phyloP scores from a whole-genome alignment of 1,139 yeast species.

The Nakaseomyces bracarensis region DNA sequence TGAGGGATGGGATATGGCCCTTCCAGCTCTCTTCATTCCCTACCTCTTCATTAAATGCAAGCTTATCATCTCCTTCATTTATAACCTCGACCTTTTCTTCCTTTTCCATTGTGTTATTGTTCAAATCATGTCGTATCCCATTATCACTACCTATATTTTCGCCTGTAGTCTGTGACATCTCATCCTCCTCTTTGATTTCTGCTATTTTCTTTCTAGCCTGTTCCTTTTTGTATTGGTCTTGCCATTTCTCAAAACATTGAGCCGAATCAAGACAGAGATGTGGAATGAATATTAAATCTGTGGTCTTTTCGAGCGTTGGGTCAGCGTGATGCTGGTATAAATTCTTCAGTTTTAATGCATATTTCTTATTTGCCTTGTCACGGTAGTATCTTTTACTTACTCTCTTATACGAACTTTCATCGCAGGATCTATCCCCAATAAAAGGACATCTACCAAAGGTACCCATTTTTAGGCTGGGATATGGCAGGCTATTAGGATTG shows the following conservation, averaged over 20 bases:
- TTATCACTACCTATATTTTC: not conserved
- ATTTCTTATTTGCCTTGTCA: constrained; percentile 27
- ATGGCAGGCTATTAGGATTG: constrained; percentile 32
- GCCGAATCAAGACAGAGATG: constrained; percentile 21
- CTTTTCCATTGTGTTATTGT: not conserved
- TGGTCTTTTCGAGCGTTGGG: constrained; percentile 14
- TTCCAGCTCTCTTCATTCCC: not conserved
- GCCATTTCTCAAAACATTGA: constrained; percentile 17
- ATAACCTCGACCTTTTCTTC: not conserved
- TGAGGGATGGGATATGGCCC: not conserved
- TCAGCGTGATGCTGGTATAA: constrained; percentile 27
- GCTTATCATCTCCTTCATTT: constrained; percentile 7
- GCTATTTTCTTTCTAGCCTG: constrained; percentile 5
- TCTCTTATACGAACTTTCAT: constrained; percentile 26
- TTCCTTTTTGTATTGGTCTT: constrained; percentile 7
- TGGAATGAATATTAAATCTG: constrained; percentile 18
- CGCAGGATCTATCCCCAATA: constrained; percentile 38
- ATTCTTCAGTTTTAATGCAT: constrained; percentile 27
- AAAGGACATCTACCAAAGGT: constrained; percentile 70
- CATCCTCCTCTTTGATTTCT: constrained; percentile 1
- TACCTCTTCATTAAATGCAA: not conserved
- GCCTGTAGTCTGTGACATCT: not conserved
- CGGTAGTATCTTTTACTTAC: constrained; percentile 28
- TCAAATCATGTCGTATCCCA: not conserved
- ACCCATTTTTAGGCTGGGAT: constrained; percentile 40